A percentile compares a stretch with the other conserved stretches of the same genome.
phyloP scores from a whole-genome alignment of 768 basidiomycete species.

The Mycena epipterygia region DNA sequence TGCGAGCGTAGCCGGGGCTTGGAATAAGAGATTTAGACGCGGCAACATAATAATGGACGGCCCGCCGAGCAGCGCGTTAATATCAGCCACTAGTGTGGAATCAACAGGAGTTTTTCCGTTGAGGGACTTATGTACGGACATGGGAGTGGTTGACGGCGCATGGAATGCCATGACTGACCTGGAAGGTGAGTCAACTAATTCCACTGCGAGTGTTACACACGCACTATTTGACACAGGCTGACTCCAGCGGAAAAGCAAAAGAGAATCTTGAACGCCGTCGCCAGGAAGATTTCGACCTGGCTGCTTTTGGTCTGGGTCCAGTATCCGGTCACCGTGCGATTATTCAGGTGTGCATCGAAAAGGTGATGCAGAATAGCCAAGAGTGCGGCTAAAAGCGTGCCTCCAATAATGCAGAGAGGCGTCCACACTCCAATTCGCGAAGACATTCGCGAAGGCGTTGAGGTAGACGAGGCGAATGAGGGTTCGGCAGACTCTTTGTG shows the following conservation, averaged over 20 bases:
- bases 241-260: slow-evolving; percentile 4
- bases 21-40: not conserved
- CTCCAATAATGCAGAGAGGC: not conserved
- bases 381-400: not conserved
- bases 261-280: slow-evolving; percentile 11
- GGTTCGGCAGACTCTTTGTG: not conserved
- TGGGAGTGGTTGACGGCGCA: not conserved
- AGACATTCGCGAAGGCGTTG: no score
- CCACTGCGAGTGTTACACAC: not conserved
- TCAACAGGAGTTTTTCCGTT: not conserved
- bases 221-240: slow-evolving; percentile 10
- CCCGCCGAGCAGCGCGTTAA: not conserved
- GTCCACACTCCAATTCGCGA: slow-evolving; percentile 7
- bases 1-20: not conserved
- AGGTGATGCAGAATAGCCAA: no score
- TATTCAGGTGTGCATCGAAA: not conserved
- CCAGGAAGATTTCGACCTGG: slow-evolving; percentile 5
- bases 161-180: not conserved
- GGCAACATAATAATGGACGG: not conserved
- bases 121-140: not conserved
- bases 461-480: not conserved
- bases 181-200: not conserved
- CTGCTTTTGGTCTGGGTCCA: slow-evolving; percentile 13
- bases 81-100: slow-evolving; percentile 8
- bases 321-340: not conserved